phyloP scores from a whole-genome alignment of 768 basidiomycete species.

The Omphalotus guepiniiformis region DNA sequence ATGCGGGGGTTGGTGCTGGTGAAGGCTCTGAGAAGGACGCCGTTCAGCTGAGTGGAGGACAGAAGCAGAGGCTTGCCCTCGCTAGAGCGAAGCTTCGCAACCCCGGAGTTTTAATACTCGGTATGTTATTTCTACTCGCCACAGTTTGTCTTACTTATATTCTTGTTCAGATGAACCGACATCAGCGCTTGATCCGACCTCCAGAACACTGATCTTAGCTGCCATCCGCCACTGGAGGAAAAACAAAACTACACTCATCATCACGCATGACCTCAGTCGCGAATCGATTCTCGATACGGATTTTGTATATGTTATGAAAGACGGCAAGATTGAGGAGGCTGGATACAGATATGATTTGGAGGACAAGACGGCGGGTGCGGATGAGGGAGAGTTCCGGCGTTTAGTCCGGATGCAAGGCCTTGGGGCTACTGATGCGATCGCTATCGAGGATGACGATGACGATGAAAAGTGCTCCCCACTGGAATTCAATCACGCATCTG shows the following conservation, averaged over 20 bases:
- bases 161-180: conserved; percentile 65
- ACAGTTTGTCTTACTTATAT: not conserved
- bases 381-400: conserved; percentile 61
- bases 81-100: conserved; percentile 83
- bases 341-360: conserved; percentile 85
- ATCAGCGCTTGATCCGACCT: conserved; percentile 81
- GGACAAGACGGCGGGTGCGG: conserved; percentile 23
- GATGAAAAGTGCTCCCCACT: not conserved
- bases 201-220: conserved; percentile 80
- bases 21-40: conserved; percentile 58
- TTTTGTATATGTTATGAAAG: conserved; percentile 90
- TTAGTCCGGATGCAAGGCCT: conserved; percentile 60
- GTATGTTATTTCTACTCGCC: conserved; percentile 41
- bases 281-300: conserved; percentile 53
- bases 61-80: conserved; percentile 86
- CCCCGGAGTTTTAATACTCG: conserved; percentile 86
- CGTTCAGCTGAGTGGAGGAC: conserved; percentile 82
- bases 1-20: not conserved
- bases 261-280: conserved; percentile 92
- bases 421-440: conserved; percentile 42
- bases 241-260: conserved; percentile 86
- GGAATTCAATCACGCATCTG: conserved; percentile 3
- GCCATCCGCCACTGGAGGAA: conserved; percentile 61
- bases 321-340: conserved; percentile 78
- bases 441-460: conserved; percentile 38